A percentile compares a stretch with the other conserved stretches of the same genome.
These are phyloP conservation scores for Schoenoplectus triqueter DNA, from an alignment of 202 grass and related monocot species.

Conservation along the genomic window DNA sequence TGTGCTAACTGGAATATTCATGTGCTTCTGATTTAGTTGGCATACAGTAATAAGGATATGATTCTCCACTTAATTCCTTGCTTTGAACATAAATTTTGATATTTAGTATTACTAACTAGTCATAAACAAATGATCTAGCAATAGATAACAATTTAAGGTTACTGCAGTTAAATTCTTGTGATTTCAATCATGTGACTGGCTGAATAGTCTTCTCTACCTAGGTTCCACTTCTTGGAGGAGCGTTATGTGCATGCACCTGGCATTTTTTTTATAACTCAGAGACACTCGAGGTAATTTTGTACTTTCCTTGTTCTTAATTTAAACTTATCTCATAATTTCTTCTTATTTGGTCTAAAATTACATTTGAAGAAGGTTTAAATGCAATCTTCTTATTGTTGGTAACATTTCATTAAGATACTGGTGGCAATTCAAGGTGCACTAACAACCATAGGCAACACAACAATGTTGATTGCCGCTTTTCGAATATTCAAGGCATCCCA, in stretches of 20 bases:
- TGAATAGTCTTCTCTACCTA: conserved; percentile 41
- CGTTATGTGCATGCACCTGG: conserved; percentile 85
- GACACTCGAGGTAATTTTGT: conserved; percentile 66
- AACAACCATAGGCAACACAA: conserved; percentile 79
- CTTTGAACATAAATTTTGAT: neutral
- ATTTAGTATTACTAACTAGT: neutral
- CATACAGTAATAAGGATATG: neutral
- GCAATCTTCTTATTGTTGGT: conserved; percentile 2
- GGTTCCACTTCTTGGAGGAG: conserved; percentile 93
- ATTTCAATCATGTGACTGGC: neutral
- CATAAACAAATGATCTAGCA: conserved; percentile 7
- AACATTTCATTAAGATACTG: conserved; percentile 57
- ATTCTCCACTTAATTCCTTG: conserved; percentile 14
- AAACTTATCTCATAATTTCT: neutral
- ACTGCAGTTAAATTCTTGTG: conserved; percentile 25
- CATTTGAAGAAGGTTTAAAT: neutral
- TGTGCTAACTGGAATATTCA: neutral
- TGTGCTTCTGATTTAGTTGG: neutral
- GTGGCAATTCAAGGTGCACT: conserved; percentile 83
- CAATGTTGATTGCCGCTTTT: conserved; percentile 89
- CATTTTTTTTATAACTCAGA: conserved; percentile 67
- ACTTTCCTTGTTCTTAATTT: neutral
- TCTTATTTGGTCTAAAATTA: conserved; percentile 16
- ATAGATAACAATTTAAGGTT: conserved; percentile 37
- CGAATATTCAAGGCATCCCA: conserved; percentile 85